phyloP scores from a whole-genome alignment of 306 rosid genomes.

The Cyclanthera cordifolia region DNA sequence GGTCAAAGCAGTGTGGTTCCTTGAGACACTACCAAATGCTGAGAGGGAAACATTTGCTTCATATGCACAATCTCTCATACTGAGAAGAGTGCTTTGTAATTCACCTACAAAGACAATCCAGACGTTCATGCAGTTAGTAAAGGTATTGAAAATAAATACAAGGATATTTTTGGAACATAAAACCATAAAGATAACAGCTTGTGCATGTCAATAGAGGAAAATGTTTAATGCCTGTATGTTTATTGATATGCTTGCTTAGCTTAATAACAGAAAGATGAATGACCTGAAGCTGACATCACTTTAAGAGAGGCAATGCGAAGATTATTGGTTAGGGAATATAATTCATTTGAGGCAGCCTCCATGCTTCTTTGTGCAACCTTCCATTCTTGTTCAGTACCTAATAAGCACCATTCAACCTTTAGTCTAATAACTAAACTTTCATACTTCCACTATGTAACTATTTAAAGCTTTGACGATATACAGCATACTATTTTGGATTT shows the following conservation, averaged over 20 bases:
- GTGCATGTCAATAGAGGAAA: conserved; percentile 6
- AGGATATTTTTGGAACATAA: neutral
- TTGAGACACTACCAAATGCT: conserved; percentile 57
- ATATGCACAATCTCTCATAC: conserved; percentile 77
- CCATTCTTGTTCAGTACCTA: conserved; percentile 95
- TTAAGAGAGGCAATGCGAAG: conserved; percentile 61
- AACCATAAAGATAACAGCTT: neutral
- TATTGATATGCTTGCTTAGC: neutral
- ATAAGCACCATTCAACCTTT: neutral
- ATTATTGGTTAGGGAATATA: conserved; percentile 60
- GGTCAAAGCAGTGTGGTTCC: conserved; percentile 78
- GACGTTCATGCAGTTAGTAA: conserved; percentile 11
- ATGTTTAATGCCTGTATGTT: conserved; percentile 7
- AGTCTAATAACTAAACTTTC: neutral
- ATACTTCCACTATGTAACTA: neutral
- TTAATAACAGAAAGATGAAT: conserved; percentile 8
- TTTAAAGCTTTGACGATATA: neutral
- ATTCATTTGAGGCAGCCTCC: conserved; percentile 76
- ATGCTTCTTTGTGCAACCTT: conserved; percentile 73
- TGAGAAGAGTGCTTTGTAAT: conserved; percentile 62
- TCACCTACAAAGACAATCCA: conserved; percentile 40
- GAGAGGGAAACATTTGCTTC: conserved; percentile 63
- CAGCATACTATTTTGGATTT: neutral
- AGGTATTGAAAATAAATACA: conserved; percentile 1
- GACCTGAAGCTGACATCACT: conserved; percentile 89